A percentile compares a stretch with the other conserved stretches of the same genome.
Conservation (phyloP, 345 rosid genomes). For the Rhodomyrtus tomentosa region DNA sequence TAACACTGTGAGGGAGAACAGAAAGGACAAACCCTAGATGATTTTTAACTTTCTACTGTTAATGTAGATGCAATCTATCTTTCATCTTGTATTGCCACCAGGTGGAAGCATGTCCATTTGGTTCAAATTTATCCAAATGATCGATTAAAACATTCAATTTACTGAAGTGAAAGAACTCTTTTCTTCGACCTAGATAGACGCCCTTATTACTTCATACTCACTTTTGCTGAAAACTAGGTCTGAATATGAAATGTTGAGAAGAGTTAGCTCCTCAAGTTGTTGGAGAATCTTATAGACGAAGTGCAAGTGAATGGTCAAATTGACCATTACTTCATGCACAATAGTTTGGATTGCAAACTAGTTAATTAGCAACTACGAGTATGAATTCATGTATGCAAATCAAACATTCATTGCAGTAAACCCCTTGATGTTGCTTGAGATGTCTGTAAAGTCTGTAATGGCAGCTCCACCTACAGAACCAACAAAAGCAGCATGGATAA, state of each 20-base stretch:
- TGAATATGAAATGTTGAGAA: neutral
- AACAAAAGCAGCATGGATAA: neutral
- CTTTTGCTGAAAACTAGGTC: neutral
- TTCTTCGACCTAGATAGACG: neutral
- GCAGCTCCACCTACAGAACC: neutral
- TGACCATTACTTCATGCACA: neutral
- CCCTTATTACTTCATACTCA: neutral
- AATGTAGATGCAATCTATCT: neutral
- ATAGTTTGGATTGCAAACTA: neutral
- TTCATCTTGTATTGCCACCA: neutral
- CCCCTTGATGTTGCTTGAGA: neutral
- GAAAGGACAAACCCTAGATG: neutral
- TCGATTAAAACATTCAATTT: neutral
- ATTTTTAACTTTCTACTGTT: neutral
- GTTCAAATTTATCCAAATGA: neutral
- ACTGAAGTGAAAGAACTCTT: neutral
- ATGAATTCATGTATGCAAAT: neutral
- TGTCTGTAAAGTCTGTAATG: neutral
- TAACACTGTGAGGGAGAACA: neutral
- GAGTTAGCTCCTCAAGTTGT: neutral
- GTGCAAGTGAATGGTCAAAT: neutral
- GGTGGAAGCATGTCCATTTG: neutral
- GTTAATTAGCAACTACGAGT: neutral
- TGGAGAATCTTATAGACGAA: neutral
- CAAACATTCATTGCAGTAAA: neutral